Evolutionary conservation across 78 protist species (phyloP).

Genomic region (Emiliania huxleyi): DNA sequence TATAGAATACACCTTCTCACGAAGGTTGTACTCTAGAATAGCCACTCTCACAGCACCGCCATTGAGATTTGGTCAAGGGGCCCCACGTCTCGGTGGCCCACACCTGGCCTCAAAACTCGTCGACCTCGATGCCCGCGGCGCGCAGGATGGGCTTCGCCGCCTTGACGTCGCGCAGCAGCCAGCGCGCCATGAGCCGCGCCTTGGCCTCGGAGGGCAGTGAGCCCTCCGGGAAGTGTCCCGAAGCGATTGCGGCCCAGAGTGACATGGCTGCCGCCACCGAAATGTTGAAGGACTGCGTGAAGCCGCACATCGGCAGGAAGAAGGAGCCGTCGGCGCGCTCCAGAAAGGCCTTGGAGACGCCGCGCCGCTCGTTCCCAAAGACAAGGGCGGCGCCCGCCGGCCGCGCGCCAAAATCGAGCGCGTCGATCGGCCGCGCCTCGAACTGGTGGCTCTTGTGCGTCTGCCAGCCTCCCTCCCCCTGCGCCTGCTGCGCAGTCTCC

Average conservation of each 20-base stretch:
- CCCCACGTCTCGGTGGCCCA: too few species aligned
- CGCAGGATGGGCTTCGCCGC: not conserved
- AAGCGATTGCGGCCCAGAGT: not conserved
- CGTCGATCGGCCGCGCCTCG: not conserved
- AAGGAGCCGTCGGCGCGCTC: not conserved
- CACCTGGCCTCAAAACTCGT: not conserved
- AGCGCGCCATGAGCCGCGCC: not conserved
- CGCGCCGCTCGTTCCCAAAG: conserved; percentile 20
- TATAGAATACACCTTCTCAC: too few species aligned
- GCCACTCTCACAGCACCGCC: too few species aligned
- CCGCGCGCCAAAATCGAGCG: not conserved
- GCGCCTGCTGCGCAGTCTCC: not conserved
- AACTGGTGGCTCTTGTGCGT: not conserved
- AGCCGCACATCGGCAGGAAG: not conserved
- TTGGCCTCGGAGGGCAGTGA: not conserved
- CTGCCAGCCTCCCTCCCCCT: not conserved
- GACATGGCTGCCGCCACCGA: not conserved
- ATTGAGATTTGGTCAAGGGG: too few species aligned
- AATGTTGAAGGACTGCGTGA: conserved; percentile 3
- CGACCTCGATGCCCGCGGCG: not conserved
- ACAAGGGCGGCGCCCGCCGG: not conserved
- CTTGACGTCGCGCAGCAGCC: conserved; percentile 13
- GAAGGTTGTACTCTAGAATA: too few species aligned
- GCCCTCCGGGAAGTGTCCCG: not conserved
- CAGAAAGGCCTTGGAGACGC: not conserved